Evolutionary conservation across 768 basidiomycete species (phyloP).

Genomic region (Cystofilobasidium macerans): DNA sequence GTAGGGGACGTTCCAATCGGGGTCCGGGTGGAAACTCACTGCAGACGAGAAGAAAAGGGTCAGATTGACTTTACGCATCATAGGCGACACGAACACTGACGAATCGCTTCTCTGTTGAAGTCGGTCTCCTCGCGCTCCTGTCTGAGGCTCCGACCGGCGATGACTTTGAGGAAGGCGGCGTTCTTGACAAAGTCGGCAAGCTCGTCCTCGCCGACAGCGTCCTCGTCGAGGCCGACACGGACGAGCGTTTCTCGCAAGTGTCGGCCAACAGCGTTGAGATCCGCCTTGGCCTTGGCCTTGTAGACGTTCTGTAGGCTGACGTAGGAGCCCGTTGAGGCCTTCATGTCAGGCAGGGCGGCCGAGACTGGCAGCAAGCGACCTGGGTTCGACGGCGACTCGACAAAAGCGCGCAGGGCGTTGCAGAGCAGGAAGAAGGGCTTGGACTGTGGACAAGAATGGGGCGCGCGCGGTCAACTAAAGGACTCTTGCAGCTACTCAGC

Average conservation of each 20-base stretch:
- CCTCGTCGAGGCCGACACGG: constrained; percentile 31
- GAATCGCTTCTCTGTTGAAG: constrained; percentile 30
- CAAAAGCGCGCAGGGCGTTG: constrained; percentile 57
- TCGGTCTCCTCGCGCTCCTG: constrained; percentile 28
- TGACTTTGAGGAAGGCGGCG: constrained; percentile 36
- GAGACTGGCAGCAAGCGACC: constrained; percentile 59
- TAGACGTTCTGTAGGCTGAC: constrained; percentile 77
- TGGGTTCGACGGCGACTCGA: constrained; percentile 36
- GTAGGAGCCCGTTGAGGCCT: constrained; percentile 72
- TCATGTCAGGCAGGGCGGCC: constrained; percentile 88
- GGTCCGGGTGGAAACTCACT: constrained; percentile 25
- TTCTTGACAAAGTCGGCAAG: constrained; percentile 40
- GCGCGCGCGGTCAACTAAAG: no score
- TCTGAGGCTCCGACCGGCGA: constrained; percentile 36
- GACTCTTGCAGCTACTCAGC: no score
- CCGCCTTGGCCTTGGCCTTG: constrained; percentile 51
- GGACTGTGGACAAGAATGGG: no score
- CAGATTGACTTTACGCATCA: neutral
- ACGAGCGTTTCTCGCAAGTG: constrained; percentile 31
- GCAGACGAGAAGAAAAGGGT: neutral
- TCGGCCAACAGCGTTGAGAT: constrained; percentile 31
- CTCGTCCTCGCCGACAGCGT: constrained; percentile 35
- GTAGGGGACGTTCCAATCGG: constrained; percentile 23
- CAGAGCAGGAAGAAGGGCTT: constrained; percentile 71
- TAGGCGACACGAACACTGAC: constrained; percentile 28